A percentile compares a stretch with the other conserved stretches of the same genome.
phyloP scores from a whole-genome alignment of 331 rosid species.

The Quercus tomentella region DNA sequence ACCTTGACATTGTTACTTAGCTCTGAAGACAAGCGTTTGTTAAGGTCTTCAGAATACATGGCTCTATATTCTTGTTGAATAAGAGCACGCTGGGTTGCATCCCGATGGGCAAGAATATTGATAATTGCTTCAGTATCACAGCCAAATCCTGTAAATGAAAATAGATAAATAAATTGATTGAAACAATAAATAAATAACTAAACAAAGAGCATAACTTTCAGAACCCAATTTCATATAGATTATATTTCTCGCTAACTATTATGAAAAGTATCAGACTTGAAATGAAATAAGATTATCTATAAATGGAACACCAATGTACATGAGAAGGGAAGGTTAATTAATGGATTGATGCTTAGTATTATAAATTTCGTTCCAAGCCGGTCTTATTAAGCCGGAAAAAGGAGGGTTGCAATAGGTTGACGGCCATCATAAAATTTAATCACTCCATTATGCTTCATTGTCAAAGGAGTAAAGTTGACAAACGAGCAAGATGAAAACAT shows the following conservation, averaged over 20 bases:
- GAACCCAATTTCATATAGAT: background rate
- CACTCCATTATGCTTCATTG: too few relatives aligned
- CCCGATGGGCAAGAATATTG: conserved; percentile 61
- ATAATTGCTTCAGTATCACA: conserved; percentile 52
- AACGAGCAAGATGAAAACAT: too few relatives aligned
- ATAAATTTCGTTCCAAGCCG: too few relatives aligned
- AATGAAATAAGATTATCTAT: background rate
- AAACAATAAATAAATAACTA: background rate
- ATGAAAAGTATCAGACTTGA: background rate
- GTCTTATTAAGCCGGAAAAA: too few relatives aligned
- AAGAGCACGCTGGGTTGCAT: conserved; percentile 49
- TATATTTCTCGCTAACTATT: background rate
- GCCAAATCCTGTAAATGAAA: conserved; percentile 44
- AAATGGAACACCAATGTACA: background rate
- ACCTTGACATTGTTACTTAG: conserved; percentile 60
- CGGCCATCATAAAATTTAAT: too few relatives aligned
- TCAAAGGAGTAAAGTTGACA: too few relatives aligned
- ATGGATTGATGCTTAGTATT: background rate
- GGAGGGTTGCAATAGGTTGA: too few relatives aligned
- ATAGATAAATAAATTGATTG: background rate
- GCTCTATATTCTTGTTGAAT: conserved; percentile 69
- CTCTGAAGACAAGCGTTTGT: conserved; percentile 52
- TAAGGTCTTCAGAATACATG: conserved; percentile 43
- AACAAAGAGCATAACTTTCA: background rate
- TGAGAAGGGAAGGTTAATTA: background rate